Evolutionary conservation across 257 asterid species (phyloP).

Genomic region (Przewalskia tangutica): DNA sequence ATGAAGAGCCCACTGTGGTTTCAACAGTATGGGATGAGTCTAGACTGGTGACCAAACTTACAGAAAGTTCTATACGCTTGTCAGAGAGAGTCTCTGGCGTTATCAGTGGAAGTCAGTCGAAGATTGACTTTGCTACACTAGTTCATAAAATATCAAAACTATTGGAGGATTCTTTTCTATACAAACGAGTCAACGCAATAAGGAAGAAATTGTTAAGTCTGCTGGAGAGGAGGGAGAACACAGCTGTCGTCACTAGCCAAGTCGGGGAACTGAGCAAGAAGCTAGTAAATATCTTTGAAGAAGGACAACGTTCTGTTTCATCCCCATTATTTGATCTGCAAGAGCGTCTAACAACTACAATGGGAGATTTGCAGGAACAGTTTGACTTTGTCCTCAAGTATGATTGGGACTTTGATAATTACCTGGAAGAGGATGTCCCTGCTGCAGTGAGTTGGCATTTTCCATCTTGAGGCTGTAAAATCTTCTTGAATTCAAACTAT

Average conservation of each 20-base stretch:
- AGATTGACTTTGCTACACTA: constrained; percentile 53
- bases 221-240: constrained; percentile 57
- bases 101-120: constrained; percentile 69
- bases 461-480: constrained; percentile 21
- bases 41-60: constrained; percentile 49
- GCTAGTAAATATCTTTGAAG: constrained; percentile 66
- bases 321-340: constrained; percentile 75
- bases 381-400: constrained; percentile 77
- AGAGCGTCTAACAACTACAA: constrained; percentile 46
- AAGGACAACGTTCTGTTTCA: constrained; percentile 81
- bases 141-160: constrained; percentile 66
- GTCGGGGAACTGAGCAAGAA: constrained; percentile 63
- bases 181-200: constrained; percentile 46
- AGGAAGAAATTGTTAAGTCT: constrained; percentile 39
- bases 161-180: constrained; percentile 59
- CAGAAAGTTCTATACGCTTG: constrained; percentile 56
- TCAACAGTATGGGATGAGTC: constrained; percentile 65
- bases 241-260: constrained; percentile 46
- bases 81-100: constrained; percentile 83
- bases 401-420: constrained; percentile 97
- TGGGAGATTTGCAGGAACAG: constrained; percentile 84
- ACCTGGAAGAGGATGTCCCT: constrained; percentile 94
- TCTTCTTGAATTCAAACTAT: neutral
- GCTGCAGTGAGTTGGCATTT: constrained; percentile 95
- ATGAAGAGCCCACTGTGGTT: constrained; percentile 34